Percentiles rank a stretch among this genome's conserved stretches.
phyloP scores from a whole-genome alignment of 2,329 filamentous ascomycete species.

The Neonectria coccinea region DNA sequence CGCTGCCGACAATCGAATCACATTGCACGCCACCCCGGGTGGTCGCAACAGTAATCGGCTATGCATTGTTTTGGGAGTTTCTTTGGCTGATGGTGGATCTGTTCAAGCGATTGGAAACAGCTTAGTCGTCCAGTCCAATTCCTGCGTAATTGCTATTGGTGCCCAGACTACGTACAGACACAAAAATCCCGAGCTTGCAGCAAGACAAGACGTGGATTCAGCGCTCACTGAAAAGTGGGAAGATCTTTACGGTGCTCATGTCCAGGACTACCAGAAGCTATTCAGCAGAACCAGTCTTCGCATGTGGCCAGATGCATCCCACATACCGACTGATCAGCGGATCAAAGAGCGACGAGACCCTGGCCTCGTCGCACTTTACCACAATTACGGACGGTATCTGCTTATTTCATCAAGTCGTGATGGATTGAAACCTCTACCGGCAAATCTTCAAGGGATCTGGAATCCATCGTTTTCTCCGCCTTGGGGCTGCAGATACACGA shows the following conservation, averaged over 20 bases:
- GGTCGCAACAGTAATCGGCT: conserved; percentile 38
- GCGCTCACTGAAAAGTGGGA: conserved; percentile 38
- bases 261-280: conserved; percentile 35
- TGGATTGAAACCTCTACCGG: conserved; percentile 42
- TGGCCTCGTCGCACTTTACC: conserved; percentile 44
- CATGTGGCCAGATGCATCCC: conserved; percentile 37
- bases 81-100: conserved; percentile 7
- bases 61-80: conserved; percentile 30
- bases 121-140: conserved; percentile 22
- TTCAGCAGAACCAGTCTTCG: conserved; percentile 35
- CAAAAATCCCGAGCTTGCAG: conserved; percentile 30
- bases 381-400: conserved; percentile 50
- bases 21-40: conserved; percentile 38
- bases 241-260: conserved; percentile 26
- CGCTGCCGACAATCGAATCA: conserved; percentile 30
- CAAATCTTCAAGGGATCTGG: conserved; percentile 53
- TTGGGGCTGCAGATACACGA: conserved; percentile 63
- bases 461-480: conserved; percentile 48
- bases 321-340: conserved; percentile 39
- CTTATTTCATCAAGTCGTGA: conserved; percentile 45
- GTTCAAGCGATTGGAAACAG: conserved; percentile 36
- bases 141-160: conserved; percentile 37
- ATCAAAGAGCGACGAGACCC: conserved; percentile 38
- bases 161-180: conserved; percentile 42
- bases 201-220: conserved; percentile 40